Percentiles rank a stretch among this genome's conserved stretches.
Conservation (phyloP, 352 stramenopile genomes). For the Blastocystis sp. region DNA sequence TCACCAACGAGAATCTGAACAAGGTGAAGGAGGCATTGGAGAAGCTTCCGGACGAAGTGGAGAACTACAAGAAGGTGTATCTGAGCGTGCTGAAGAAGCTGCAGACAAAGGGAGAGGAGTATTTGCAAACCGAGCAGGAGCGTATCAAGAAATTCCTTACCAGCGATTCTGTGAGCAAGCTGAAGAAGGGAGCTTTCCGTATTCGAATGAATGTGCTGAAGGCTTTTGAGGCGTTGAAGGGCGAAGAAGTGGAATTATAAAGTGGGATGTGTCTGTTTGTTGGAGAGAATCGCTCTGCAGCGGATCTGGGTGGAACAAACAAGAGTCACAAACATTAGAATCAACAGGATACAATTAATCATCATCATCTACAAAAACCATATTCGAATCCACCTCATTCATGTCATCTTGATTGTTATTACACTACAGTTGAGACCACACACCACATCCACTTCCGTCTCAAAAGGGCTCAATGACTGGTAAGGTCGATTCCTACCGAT, state of each 20-base stretch:
- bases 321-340: neutral
- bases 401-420: constrained; percentile 43
- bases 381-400: neutral
- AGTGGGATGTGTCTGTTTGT: neutral
- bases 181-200: constrained; percentile 58
- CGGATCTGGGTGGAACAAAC: neutral
- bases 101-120: constrained; percentile 1
- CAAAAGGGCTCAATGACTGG: neutral
- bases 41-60: neutral
- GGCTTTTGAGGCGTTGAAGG: constrained; percentile 1
- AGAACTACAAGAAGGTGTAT: constrained; percentile 37
- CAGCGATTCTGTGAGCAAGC: neutral
- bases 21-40: constrained; percentile 37
- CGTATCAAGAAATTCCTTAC: constrained; percentile 12
- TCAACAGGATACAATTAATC: neutral
- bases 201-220: constrained; percentile 45
- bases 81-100: constrained; percentile 49
- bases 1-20: constrained; percentile 30
- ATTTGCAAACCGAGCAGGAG: constrained; percentile 23
- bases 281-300: neutral
- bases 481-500: neutral
- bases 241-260: constrained; percentile 4
- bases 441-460: neutral
- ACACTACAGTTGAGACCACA: neutral
- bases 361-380: neutral